Evolutionary conservation across 306 rosid species (phyloP).

Genomic region (Ormosia emarginata): DNA sequence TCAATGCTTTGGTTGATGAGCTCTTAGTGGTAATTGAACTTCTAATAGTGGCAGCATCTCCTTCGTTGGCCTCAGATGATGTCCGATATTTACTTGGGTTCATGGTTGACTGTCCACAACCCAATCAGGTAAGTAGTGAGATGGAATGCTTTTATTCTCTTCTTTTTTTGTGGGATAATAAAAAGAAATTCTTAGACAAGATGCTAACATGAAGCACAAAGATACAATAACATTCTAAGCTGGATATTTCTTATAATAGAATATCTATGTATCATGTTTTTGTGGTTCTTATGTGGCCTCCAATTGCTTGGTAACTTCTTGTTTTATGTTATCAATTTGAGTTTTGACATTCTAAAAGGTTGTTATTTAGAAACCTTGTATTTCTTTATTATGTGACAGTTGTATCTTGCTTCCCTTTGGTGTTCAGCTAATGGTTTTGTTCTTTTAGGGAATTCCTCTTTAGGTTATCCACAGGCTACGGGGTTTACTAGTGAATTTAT

Average conservation of each 20-base stretch:
- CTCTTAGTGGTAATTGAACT: conserved; percentile 90
- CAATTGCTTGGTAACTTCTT: background rate
- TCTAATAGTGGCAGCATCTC: conserved; percentile 80
- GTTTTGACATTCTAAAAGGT: background rate
- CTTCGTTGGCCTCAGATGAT: conserved; percentile 66
- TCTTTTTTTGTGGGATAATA: background rate
- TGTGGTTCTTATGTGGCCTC: background rate
- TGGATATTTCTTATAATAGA: conserved; percentile 5
- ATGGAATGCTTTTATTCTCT: conserved; percentile 17
- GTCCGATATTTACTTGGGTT: conserved; percentile 85
- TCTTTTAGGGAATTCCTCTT: background rate
- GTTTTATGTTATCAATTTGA: background rate
- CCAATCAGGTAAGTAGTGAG: conserved; percentile 67
- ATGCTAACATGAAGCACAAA: background rate
- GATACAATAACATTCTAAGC: background rate
- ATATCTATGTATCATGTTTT: background rate
- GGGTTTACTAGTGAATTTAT: background rate
- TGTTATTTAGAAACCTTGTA: background rate
- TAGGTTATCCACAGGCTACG: background rate
- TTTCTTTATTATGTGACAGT: background rate
- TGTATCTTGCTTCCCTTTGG: background rate
- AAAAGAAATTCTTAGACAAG: background rate
- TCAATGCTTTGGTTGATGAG: conserved; percentile 97
- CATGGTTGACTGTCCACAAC: conserved; percentile 91
- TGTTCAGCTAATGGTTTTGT: background rate